phyloP scores from a whole-genome alignment of 192 early-diverging fungal genomes.

The Linnemannia schmuckeri region DNA sequence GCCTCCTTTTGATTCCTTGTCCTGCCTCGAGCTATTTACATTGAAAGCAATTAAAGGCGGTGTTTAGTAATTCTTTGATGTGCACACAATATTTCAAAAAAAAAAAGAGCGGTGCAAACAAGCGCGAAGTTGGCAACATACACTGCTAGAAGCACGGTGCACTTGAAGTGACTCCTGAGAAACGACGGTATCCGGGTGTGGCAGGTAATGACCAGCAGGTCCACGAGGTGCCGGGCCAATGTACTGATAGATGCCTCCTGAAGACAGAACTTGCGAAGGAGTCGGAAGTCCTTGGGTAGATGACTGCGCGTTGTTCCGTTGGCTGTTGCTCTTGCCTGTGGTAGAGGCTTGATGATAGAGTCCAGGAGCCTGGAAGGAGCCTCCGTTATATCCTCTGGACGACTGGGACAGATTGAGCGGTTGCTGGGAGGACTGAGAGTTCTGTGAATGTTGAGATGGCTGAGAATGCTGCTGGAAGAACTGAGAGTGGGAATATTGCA shows the following conservation, averaged over 20 bases:
- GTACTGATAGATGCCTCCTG: constrained; percentile 34
- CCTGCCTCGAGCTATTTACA: constrained; percentile 9
- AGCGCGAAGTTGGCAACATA: neutral
- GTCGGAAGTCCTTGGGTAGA: constrained; percentile 22
- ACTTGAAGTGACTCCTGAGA: constrained; percentile 17
- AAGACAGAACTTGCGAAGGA: constrained; percentile 38
- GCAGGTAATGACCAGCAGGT: neutral
- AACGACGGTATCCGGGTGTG: constrained; percentile 9
- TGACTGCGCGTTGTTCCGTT: constrained; percentile 11
- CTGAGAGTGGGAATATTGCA: constrained; percentile 33
- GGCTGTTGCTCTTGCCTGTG: constrained; percentile 2
- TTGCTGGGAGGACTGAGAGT: constrained; percentile 35
- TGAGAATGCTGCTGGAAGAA: constrained; percentile 50
- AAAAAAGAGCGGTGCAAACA: neutral
- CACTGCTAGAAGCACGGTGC: constrained; percentile 20
- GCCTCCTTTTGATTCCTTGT: constrained; percentile 25
- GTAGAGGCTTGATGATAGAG: constrained; percentile 37
- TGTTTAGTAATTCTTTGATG: neutral
- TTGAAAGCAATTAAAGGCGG: neutral
- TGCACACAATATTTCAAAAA: neutral
- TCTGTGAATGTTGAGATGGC: constrained; percentile 37
- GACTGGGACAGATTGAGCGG: constrained; percentile 33
- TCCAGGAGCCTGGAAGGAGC: constrained; percentile 17
- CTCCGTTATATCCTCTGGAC: constrained; percentile 3
- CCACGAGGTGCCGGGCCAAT: constrained; percentile 15